phyloP scores from a whole-genome alignment of 2,329 filamentous ascomycete species.

The Dryadomyces quercus-mongolicae region DNA sequence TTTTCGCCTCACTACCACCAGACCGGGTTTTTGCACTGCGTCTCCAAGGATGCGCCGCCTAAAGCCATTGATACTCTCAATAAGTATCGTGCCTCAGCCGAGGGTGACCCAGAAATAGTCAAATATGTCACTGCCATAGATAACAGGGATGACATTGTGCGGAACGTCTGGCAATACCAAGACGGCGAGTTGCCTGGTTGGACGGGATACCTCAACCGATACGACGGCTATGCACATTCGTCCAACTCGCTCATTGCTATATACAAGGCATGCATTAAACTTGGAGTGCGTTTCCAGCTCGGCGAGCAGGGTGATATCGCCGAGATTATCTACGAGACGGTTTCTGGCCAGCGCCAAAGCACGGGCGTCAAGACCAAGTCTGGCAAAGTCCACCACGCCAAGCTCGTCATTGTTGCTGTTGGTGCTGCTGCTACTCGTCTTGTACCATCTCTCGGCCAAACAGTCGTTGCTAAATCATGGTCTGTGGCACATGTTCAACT shows the following conservation, averaged over 20 bases:
- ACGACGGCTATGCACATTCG: conserved; percentile 45
- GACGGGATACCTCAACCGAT: conserved; percentile 45
- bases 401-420: conserved; percentile 30
- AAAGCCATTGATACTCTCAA: conserved; percentile 34
- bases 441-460: conserved; percentile 32
- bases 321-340: conserved; percentile 24
- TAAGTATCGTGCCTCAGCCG: conserved; percentile 27
- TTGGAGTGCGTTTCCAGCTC: not conserved
- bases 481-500: conserved; percentile 47
- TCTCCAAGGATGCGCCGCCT: conserved; percentile 31
- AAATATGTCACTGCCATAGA: not conserved
- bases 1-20: conserved; percentile 39
- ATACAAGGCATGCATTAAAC: not conserved
- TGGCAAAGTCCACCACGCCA: conserved; percentile 16
- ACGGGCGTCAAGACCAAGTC: conserved; percentile 16
- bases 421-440: conserved; percentile 24
- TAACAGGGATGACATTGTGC: conserved; percentile 28
- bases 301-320: conserved; percentile 13
- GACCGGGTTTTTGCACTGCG: conserved; percentile 35
- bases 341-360: conserved; percentile 14
- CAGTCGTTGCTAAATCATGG: conserved; percentile 44
- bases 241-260: conserved; percentile 29
- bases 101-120: conserved; percentile 26
- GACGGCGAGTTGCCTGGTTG: conserved; percentile 36
- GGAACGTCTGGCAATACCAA: conserved; percentile 25